phyloP scores from a whole-genome alignment of 768 basidiomycete species.

The Mycena sanguinolenta region DNA sequence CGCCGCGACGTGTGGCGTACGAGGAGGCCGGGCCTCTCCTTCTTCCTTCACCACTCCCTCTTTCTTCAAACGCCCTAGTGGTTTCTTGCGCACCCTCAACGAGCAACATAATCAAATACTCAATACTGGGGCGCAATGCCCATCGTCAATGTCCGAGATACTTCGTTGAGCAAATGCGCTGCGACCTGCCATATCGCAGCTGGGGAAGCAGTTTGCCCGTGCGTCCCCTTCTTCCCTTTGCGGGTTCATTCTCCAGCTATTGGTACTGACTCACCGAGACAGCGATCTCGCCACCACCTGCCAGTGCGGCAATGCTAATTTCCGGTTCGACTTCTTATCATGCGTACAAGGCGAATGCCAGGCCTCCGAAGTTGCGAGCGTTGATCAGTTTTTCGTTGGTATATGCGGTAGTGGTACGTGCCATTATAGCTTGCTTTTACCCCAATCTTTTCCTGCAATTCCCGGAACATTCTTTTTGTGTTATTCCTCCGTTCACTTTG shows the following conservation, averaged over 20 bases:
- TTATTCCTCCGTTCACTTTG: slow-evolving; percentile 2
- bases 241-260: background rate
- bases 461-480: background rate
- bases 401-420: slow-evolving; percentile 6
- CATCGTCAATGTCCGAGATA: background rate
- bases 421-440: background rate
- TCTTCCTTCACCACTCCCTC: background rate
- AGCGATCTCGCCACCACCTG: slow-evolving; percentile 8
- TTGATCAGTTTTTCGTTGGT: background rate
- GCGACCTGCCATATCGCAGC: slow-evolving; percentile 3
- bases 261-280: slow-evolving; percentile 3
- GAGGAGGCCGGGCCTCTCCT: slow-evolving; percentile 3
- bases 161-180: slow-evolving; percentile 1
- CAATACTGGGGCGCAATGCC: no score
- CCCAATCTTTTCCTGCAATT: background rate
- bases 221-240: slow-evolving; percentile 6
- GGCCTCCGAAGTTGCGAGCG: background rate
- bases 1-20: no score
- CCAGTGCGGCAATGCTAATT: slow-evolving; percentile 8
- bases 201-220: slow-evolving; percentile 6
- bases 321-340: slow-evolving; percentile 7
- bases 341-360: slow-evolving; percentile 6
- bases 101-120: no score
- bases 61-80: background rate
- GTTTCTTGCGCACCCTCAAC: no score